Evolutionary conservation across 2,329 filamentous ascomycete genomes (phyloP).

Genomic region (Diaporthe sp.): DNA sequence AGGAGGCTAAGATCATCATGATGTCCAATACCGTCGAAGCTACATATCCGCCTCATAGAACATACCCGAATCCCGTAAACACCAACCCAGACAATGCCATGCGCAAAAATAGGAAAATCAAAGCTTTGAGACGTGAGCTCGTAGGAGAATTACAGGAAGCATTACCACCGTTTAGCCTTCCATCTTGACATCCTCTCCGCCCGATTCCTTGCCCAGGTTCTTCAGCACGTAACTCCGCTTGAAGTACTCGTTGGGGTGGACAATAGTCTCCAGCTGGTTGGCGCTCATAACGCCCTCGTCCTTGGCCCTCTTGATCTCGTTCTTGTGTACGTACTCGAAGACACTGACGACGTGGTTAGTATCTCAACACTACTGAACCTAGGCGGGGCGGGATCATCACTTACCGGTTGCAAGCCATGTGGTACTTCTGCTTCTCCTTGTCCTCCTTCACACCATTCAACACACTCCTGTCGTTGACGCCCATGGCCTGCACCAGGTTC

Average conservation of each 20-base stretch:
- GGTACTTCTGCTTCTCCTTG: slow-evolving; percentile 88
- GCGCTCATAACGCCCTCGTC: slow-evolving; percentile 80
- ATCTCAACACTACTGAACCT: background rate
- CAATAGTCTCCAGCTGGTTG: slow-evolving; percentile 90
- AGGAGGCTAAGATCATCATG: slow-evolving; percentile 19
- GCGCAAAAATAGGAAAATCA: background rate
- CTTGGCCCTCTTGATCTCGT: slow-evolving; percentile 81
- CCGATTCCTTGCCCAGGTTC: slow-evolving; percentile 72
- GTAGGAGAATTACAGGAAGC: background rate
- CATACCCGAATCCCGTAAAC: background rate
- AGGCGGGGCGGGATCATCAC: slow-evolving; percentile 46
- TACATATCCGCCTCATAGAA: slow-evolving; percentile 14
- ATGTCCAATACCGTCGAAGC: slow-evolving; percentile 3
- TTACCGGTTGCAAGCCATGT: slow-evolving; percentile 94
- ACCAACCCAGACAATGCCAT: slow-evolving; percentile 30
- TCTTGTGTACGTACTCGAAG: slow-evolving; percentile 89
- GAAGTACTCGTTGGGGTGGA: slow-evolving; percentile 98
- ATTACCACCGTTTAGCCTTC: slow-evolving; percentile 58
- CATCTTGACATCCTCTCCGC: slow-evolving; percentile 69
- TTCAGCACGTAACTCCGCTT: slow-evolving; percentile 93
- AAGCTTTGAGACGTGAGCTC: background rate
- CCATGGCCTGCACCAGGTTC: slow-evolving; percentile 80
- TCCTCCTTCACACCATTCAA: slow-evolving; percentile 89
- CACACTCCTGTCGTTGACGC: slow-evolving; percentile 83
- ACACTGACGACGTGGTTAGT: slow-evolving; percentile 66